Evolutionary conservation across 345 rosid species (phyloP).

Genomic region (Arabis alpina): DNA sequence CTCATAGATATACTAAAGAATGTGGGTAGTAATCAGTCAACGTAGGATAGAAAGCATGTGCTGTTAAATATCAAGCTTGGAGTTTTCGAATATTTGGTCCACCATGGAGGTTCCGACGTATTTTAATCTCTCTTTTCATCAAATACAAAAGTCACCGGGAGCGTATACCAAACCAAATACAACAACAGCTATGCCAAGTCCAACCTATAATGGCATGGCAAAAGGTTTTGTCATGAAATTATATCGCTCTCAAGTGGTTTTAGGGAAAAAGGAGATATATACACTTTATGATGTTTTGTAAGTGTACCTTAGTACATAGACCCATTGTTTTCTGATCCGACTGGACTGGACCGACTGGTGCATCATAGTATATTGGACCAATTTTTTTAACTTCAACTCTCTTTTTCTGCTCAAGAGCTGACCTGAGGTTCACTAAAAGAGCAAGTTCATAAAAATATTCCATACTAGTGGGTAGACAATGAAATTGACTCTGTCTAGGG

Average conservation of each 20-base stretch:
- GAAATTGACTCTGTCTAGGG: not conserved
- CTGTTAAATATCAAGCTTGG: too few relatives aligned
- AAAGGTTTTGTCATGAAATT: not conserved
- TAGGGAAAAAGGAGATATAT: not conserved
- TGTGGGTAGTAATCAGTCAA: too few relatives aligned
- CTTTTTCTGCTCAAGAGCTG: slow-evolving; percentile 76
- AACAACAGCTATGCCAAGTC: slow-evolving; percentile 87
- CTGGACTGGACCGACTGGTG: slow-evolving; percentile 55
- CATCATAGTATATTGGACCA: slow-evolving; percentile 93
- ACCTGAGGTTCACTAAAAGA: slow-evolving; percentile 53
- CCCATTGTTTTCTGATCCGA: slow-evolving; percentile 70
- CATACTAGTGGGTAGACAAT: slow-evolving; percentile 19
- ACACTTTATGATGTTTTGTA: slow-evolving; percentile 6
- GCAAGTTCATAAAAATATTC: slow-evolving; percentile 33
- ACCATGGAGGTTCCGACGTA: too few relatives aligned
- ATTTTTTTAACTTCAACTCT: slow-evolving; percentile 58
- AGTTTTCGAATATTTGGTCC: too few relatives aligned
- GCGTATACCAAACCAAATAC: slow-evolving; percentile 94
- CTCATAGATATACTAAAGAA: too few relatives aligned
- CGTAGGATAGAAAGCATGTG: too few relatives aligned
- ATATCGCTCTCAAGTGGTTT: not conserved
- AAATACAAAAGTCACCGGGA: slow-evolving; percentile 71
- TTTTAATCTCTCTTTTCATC: too few relatives aligned
- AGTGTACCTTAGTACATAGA: slow-evolving; percentile 72
- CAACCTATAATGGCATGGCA: slow-evolving; percentile 57